phyloP scores from a whole-genome alignment of 345 rosid species.

The Excoecaria cochinchinensis region DNA sequence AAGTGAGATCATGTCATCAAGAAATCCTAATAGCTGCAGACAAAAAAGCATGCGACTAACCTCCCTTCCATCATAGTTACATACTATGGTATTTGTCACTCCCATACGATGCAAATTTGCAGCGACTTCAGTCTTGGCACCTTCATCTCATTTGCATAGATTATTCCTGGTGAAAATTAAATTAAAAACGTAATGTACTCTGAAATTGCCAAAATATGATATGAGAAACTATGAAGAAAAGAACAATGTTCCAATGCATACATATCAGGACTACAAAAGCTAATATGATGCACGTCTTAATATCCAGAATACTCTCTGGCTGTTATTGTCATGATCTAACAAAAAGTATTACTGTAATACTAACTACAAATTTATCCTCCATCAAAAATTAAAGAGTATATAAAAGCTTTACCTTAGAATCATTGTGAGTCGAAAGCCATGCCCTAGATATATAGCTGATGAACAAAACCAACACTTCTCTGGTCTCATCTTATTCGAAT shows the following conservation, averaged over 20 bases:
- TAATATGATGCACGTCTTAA: background rate
- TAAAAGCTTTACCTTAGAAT: too few relatives aligned
- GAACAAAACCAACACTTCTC: too few relatives aligned
- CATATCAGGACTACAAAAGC: background rate
- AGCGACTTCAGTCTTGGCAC: slow-evolving; percentile 74
- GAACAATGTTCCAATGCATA: too few relatives aligned
- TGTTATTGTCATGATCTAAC: too few relatives aligned
- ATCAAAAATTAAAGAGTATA: too few relatives aligned
- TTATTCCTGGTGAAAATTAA: slow-evolving; percentile 53
- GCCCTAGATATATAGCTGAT: too few relatives aligned
- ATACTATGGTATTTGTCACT: slow-evolving; percentile 83
- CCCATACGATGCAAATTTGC: slow-evolving; percentile 97
- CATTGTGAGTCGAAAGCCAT: too few relatives aligned
- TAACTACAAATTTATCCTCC: too few relatives aligned
- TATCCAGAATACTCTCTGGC: background rate
- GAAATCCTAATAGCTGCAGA: slow-evolving; percentile 33
- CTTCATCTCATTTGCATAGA: slow-evolving; percentile 93
- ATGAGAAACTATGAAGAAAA: background rate
- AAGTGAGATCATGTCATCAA: background rate
- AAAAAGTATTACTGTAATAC: too few relatives aligned
- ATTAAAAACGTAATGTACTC: slow-evolving; percentile 10
- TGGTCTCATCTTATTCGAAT: too few relatives aligned
- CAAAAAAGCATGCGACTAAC: slow-evolving; percentile 42
- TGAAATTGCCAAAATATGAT: background rate
- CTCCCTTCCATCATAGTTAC: slow-evolving; percentile 97